Percentiles rank a stretch among this genome's conserved stretches.
Evolutionary conservation across 768 basidiomycete genomes (phyloP).

Genomic region (Austroboletus eburneus): DNA sequence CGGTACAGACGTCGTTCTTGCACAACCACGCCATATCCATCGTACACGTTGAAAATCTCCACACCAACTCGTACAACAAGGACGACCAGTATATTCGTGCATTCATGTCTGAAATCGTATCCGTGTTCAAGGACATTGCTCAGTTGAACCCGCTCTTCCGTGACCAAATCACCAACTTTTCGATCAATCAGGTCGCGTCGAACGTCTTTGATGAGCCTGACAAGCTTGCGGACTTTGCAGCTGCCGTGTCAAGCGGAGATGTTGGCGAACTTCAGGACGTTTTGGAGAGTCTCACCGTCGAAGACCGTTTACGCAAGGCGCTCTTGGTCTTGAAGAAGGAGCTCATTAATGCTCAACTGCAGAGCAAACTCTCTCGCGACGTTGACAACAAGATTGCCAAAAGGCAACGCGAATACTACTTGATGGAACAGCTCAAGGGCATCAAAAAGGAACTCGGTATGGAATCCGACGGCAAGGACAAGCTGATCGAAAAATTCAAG

Average conservation of each 20-base stretch:
- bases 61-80: conserved; percentile 79
- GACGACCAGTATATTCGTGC: conserved; percentile 94
- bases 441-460: conserved; percentile 96
- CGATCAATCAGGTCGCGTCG: conserved; percentile 85
- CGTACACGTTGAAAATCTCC: conserved; percentile 82
- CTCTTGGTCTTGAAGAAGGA: conserved; percentile 95
- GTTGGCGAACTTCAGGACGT: conserved; percentile 91
- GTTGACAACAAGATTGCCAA: conserved; percentile 95
- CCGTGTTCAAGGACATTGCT: conserved; percentile 97
- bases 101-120: conserved; percentile 94
- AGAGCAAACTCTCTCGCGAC: conserved; percentile 87
- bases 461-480: conserved; percentile 94
- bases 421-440: conserved; percentile 95
- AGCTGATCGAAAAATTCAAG: conserved; percentile 87
- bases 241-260: conserved; percentile 92
- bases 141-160: conserved; percentile 97
- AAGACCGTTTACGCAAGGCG: conserved; percentile 86
- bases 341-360: conserved; percentile 92
- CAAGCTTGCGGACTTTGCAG: conserved; percentile 95
- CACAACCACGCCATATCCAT: conserved; percentile 81
- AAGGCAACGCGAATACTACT: conserved; percentile 89
- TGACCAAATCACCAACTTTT: conserved; percentile 96
- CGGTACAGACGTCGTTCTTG: conserved; percentile 81
- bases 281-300: conserved; percentile 79
- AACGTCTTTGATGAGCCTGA: conserved; percentile 98